A percentile compares a stretch with the other conserved stretches of the same genome.
These are phyloP conservation scores for Macaranga tanarius DNA, from an alignment of 441 rosid genomes.

Conservation along the genomic window DNA sequence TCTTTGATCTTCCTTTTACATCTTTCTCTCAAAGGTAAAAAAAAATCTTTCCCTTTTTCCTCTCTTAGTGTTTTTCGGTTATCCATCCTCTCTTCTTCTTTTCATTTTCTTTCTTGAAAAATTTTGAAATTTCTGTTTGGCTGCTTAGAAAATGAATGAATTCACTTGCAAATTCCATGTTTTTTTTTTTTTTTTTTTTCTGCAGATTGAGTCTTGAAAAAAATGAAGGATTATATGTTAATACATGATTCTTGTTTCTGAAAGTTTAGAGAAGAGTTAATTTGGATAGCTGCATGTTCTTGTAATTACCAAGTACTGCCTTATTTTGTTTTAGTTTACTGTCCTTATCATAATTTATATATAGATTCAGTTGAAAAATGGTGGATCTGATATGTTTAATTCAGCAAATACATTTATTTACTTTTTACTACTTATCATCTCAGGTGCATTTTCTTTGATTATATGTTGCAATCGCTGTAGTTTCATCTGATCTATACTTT, in stretches of 20 bases:
- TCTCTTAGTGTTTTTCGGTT: too few relatives aligned
- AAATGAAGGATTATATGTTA: not conserved
- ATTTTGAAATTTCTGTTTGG: not conserved
- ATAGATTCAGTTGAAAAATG: not conserved
- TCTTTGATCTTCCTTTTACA: too few relatives aligned
- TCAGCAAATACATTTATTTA: too few relatives aligned
- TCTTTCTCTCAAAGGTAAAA: too few relatives aligned
- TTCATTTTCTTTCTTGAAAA: too few relatives aligned
- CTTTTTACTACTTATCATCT: too few relatives aligned
- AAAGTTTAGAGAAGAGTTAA: too few relatives aligned
- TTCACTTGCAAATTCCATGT: not conserved
- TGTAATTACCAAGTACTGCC: not conserved
- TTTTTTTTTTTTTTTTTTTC: not conserved
- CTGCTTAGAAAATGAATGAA: not conserved
- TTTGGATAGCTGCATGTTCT: slow-evolving; percentile 7
- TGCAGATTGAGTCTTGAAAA: too few relatives aligned
- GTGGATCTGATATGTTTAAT: slow-evolving; percentile 21
- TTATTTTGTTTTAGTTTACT: slow-evolving; percentile 1
- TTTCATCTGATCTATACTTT: not conserved
- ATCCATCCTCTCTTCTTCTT: too few relatives aligned
- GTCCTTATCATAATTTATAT: not conserved
- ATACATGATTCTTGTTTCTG: too few relatives aligned
- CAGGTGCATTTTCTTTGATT: not conserved
- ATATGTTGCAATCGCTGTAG: not conserved
- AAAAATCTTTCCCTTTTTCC: too few relatives aligned